Base-by-base conservation (phyloP, 1,284 basidiomycete species). In the Microbotryum lychnidis-dioicae region DNA sequence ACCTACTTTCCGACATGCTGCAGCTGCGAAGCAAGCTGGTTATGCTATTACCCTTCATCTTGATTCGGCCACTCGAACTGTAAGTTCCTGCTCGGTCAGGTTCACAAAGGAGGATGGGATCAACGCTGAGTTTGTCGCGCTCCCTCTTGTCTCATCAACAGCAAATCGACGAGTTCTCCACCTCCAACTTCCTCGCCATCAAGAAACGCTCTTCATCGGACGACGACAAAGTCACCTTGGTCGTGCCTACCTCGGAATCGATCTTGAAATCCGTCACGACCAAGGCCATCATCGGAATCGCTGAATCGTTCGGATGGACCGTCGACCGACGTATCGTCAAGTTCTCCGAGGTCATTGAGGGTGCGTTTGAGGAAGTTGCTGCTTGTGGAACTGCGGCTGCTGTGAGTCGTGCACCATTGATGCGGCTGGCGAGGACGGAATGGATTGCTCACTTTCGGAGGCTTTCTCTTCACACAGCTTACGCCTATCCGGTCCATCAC, bases 401-500 rank as follows among this genome's bases (percentile, higher is more conserved):
- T 8, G 65, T 64, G 37, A 48, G 66, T 58, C 33, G 27, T 57
- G 12, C 37, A 18, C 37, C 12, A 16, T 48, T 56, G n/a, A 10
- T n/a, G 21, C 18, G 37, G 21, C 8, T 10, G 29, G 50, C 48
- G 54, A 59, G 57, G 57, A 56, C 6, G 9, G 57, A n/a, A 29
- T 12, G 6, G 21, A 20, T 47, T 10, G 25, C 54, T 20, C 18
- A 46, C 45, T 16, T n/a, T 56, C n/a, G 16, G 18, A 9, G 3
- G 6, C 2, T 56, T 21, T n/a, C 5, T 33, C 23, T 25, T 25
- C 18, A 44, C 10, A 4, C 6, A 27, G 47, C 44, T 49, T 4
- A 76, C 75, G 21, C 73, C 75, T 23, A 72, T 76, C 48, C 67
- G 73, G 47, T 72, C 70, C 37, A 72, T 76, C 62, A 70, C 75